phyloP scores from a whole-genome alignment of 495 filamentous ascomycete species.

The Gamarada debralockiae region DNA sequence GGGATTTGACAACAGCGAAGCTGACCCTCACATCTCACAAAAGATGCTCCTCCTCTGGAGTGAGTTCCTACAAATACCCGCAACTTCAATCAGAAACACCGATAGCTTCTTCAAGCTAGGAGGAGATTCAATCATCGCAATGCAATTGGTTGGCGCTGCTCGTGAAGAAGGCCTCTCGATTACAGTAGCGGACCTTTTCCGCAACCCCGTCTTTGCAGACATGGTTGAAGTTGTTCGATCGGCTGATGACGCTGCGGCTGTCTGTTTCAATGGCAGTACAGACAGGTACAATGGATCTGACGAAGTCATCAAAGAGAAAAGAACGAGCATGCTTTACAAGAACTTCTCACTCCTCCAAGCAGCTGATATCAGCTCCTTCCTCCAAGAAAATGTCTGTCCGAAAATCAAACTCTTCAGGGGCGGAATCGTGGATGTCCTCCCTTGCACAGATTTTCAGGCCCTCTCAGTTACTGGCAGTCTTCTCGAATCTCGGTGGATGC shows the following conservation, averaged over 20 bases:
- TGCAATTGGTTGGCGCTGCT: slow-evolving; percentile 61
- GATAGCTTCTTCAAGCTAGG: slow-evolving; percentile 25
- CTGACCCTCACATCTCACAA: too few relatives aligned
- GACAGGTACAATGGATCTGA: too few relatives aligned
- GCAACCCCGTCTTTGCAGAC: not conserved
- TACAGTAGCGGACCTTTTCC: slow-evolving; percentile 55
- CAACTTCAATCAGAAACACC: not conserved
- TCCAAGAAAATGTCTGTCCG: slow-evolving; percentile 46
- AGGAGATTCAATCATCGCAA: slow-evolving; percentile 63
- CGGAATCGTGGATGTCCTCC: slow-evolving; percentile 47
- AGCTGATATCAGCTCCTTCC: slow-evolving; percentile 35
- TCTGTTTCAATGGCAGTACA: too few relatives aligned
- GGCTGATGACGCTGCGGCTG: too few relatives aligned
- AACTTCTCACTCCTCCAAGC: slow-evolving; percentile 42
- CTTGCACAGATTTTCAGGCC: slow-evolving; percentile 61
- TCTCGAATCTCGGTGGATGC: slow-evolving; percentile 32
- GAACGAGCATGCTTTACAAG: too few relatives aligned
- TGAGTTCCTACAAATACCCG: not conserved
- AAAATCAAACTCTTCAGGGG: slow-evolving; percentile 53
- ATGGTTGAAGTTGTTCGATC: slow-evolving; percentile 6
- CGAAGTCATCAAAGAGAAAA: too few relatives aligned
- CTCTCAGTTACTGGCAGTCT: slow-evolving; percentile 59
- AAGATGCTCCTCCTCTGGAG: not conserved
- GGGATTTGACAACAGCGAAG: not conserved
- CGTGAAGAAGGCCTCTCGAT: slow-evolving; percentile 47